Percentiles rank a stretch among this genome's conserved stretches.
These are phyloP conservation scores for Amphichorda felina DNA, from an alignment of 2,329 filamentous ascomycete genomes.

Conservation along the genomic window DNA sequence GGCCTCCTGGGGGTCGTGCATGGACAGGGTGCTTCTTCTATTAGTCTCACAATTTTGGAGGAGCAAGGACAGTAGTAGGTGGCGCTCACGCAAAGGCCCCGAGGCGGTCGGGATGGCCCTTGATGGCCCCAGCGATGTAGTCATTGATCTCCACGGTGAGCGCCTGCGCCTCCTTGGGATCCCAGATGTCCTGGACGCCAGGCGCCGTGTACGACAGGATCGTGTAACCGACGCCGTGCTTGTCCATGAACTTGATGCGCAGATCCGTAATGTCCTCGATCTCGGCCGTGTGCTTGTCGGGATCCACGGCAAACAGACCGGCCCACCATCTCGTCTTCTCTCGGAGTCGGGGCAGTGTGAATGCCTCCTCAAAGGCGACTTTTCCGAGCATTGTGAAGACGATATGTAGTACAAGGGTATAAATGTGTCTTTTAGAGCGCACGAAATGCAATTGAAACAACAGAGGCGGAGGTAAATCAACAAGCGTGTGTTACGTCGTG, in stretches of 20 bases:
- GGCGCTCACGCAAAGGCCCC: slow-evolving; percentile 31
- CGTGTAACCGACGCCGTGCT: slow-evolving; percentile 34
- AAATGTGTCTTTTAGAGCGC: too few relatives aligned
- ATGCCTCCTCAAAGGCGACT: slow-evolving; percentile 50
- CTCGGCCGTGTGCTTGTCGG: slow-evolving; percentile 44
- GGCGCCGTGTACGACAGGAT: slow-evolving; percentile 36
- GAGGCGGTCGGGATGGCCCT: slow-evolving; percentile 24
- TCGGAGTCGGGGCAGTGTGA: slow-evolving; percentile 44
- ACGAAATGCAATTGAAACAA: too few relatives aligned
- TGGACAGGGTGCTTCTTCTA: slow-evolving; percentile 26
- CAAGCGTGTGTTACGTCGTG: too few relatives aligned
- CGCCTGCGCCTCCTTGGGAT: slow-evolving; percentile 25
- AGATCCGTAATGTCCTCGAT: slow-evolving; percentile 30
- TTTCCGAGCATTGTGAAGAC: slow-evolving; percentile 31
- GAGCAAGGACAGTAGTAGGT: background rate
- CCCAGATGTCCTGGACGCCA: slow-evolving; percentile 32
- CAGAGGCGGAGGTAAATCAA: too few relatives aligned
- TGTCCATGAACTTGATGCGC: slow-evolving; percentile 29
- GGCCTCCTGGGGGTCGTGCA: slow-evolving; percentile 40
- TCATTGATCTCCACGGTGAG: slow-evolving; percentile 30
- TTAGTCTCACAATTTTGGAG: background rate
- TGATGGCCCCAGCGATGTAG: slow-evolving; percentile 24
- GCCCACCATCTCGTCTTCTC: slow-evolving; percentile 52
- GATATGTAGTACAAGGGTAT: too few relatives aligned
- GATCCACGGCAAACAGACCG: slow-evolving; percentile 43